phyloP scores from a whole-genome alignment of 2,329 filamentous ascomycete genomes.

The Exserohilum turcica region DNA sequence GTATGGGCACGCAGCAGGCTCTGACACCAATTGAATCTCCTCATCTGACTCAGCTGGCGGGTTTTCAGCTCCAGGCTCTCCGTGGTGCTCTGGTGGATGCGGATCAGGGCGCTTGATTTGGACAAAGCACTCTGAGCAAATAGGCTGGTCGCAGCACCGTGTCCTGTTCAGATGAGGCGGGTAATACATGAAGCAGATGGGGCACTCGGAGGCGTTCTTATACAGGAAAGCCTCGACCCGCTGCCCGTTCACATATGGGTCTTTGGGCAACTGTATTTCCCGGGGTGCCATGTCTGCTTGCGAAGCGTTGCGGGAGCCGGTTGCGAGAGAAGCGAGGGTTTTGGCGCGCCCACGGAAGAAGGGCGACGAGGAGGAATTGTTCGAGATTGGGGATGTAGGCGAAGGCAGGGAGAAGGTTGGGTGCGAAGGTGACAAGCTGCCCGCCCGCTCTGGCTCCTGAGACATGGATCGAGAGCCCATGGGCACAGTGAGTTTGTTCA shows the following conservation, averaged over 20 bases:
- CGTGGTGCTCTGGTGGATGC: conserved; percentile 79
- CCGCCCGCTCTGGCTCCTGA: conserved; percentile 72
- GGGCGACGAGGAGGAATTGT: conserved; percentile 49
- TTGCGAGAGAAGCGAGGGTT: conserved; percentile 81
- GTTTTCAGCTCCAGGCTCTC: conserved; percentile 43
- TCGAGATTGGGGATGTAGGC: conserved; percentile 59
- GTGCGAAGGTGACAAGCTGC: conserved; percentile 63
- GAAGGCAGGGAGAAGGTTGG: conserved; percentile 66
- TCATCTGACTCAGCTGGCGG: conserved; percentile 54
- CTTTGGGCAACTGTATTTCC: conserved; percentile 78
- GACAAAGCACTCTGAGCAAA: conserved; percentile 98
- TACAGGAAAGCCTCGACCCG: conserved; percentile 91
- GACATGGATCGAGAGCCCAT: conserved; percentile 79
- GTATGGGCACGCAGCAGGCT: conserved; percentile 91
- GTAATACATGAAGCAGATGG: conserved; percentile 96
- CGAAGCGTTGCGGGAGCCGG: conserved; percentile 73
- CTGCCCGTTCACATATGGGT: conserved; percentile 93
- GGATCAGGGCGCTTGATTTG: conserved; percentile 96
- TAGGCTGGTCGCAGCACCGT: conserved; percentile 91
- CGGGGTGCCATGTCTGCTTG: conserved; percentile 74
- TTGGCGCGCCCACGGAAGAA: conserved; percentile 84
- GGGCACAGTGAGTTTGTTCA: conserved; percentile 78
- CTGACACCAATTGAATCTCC: conserved; percentile 76
- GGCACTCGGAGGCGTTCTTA: conserved; percentile 87
- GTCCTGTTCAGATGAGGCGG: conserved; percentile 94